Conservation (phyloP, 257 asterid species). For the Solanum bulbocastanum region DNA sequence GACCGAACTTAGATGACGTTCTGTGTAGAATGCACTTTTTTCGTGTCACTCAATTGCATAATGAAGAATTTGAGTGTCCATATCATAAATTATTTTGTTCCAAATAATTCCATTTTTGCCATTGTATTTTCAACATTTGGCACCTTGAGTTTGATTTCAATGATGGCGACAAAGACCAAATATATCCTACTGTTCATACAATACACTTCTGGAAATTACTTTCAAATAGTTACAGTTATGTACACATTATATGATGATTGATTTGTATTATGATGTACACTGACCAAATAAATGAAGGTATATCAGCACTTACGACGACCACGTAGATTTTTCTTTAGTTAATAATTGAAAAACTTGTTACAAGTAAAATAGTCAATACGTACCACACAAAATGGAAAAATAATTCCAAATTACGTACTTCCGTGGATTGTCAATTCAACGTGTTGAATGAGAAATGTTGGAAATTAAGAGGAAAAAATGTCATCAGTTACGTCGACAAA, state of each 20-base stretch:
- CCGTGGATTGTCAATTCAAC: background rate
- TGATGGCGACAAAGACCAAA: background rate
- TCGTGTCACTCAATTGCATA: background rate
- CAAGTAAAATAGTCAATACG: background rate
- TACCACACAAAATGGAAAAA: background rate
- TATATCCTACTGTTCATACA: background rate
- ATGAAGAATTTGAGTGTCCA: background rate
- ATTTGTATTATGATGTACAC: background rate
- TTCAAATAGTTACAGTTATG: background rate
- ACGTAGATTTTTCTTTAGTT: background rate
- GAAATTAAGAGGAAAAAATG: background rate
- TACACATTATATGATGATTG: background rate
- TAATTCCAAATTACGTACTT: background rate
- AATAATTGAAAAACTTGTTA: background rate
- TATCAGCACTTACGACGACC: background rate
- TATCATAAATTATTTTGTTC: background rate
- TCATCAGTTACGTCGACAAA: background rate
- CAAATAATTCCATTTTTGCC: background rate
- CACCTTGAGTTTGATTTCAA: background rate
- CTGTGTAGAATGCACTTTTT: background rate
- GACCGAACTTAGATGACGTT: background rate
- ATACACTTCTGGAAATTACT: background rate
- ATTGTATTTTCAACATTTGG: background rate
- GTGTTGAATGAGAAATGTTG: background rate
- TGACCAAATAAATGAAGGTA: background rate